Base-by-base conservation (phyloP, 2,329 filamentous ascomycete species). In the Beauveria australis region DNA sequence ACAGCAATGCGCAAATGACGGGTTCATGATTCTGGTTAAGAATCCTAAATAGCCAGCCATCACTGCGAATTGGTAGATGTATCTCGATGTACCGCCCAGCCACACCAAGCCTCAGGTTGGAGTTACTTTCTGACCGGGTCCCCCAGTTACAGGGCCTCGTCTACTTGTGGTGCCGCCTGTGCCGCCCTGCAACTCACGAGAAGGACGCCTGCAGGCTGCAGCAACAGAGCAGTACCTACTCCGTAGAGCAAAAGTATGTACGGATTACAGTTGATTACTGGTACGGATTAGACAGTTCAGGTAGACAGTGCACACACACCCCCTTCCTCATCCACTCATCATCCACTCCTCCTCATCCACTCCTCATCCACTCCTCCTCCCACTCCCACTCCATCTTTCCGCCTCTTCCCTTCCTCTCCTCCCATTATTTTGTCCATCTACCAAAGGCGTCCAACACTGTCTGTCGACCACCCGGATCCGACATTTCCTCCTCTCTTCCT, bases 371-470 rank as follows among this genome's bases (percentile, higher is more conserved):
- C 64, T 62, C 47, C 54, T 19, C 18, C n/a, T 43, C 41, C 22
- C 44, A 26, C 54, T 40, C 64, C 53, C 62, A 68, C 69, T 54
- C 66, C 66, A 69, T 61, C 67, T 40, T 28, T 40, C 48, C 28
- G 22, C n/a, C 16, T 37, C 54, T 22, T 37, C 24, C 24, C 48
- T 30, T 59, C 48, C 37, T 44, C 51, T 55, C 37, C 26, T 53
- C 44, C 40, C 48, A 43, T 44, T 41, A n/a, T 49, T 46, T 53
- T 37, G 46, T 60, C 58, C 18, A 53, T 26, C 24, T 33, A 55
- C 30, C 51, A 54, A 44, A 49, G 52, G 33, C 33, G 43, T 53
- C 16, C 30, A 51, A 18, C 51, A 44, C 51, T 33, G 44, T 33
- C 59, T 33, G 44, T 33, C 59, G 30, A 54, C 49, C 26, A 33